Base-by-base conservation (phyloP, 148 eudicot species). In the Pouteria glomerata region DNA sequence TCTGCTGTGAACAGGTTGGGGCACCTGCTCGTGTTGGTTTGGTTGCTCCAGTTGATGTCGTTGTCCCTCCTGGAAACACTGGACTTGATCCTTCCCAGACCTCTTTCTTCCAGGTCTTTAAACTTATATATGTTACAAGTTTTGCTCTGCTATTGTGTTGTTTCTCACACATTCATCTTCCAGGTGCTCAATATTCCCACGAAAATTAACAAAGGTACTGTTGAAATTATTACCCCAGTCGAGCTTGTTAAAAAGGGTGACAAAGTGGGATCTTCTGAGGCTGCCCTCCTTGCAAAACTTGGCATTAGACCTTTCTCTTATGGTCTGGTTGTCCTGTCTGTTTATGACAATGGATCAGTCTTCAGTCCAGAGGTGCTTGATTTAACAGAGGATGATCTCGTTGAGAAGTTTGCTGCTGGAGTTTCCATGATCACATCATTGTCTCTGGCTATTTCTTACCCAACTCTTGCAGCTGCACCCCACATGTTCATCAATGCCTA, bases 1-100 rank as follows among this genome's bases (percentile, higher is more conserved):
- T 44, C 13, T 14, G 0, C 34, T 31, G 1, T 15, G n/a, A 27
- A 29, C 65, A 84, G 87, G 87, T 84, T 27, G 87, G 85, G 50
- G 87, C 87, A 23, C 87, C 87, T 53, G 84, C 87, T 69, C 85
- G 85, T 73, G 87, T 84, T 66, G 87, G 87, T 66, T 68, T 84
- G 66, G 71, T 84, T 5, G 87, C 87, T 61, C 87, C 87, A 1
- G 57, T 78, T 52, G 84, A 84, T 70, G 87, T 84, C 13, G 78
- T 81, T 27, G 87, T 84, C 74, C 85, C 85, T 16, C 87, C 87
- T 41, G 87, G 87, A 15, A 84, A 84, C 77, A 84, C 87, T 53
- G 87, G 87, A 6, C 87, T 84, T 8, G 85, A 84, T 64, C 87
- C 87, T 15, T 84, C 87, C 7, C 87, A 84, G 70, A 84, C 87